These are phyloP conservation scores for Xylaria sp. DNA, from an alignment of 2,329 filamentous ascomycete species.

Conservation along the genomic window DNA sequence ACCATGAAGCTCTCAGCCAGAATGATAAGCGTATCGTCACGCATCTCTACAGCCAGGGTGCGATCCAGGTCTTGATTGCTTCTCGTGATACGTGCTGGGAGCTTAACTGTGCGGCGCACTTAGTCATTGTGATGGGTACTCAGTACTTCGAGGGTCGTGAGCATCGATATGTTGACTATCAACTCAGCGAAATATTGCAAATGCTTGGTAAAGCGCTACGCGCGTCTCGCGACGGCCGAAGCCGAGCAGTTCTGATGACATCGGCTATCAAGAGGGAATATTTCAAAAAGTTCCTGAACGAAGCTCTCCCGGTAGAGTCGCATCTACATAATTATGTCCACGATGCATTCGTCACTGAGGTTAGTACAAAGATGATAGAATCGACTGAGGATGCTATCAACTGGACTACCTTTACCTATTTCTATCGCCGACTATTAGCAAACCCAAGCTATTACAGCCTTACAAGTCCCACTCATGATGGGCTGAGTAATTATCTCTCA, in stretches of 20 bases:
- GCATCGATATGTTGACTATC: constrained; percentile 96
- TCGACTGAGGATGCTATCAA: constrained; percentile 97
- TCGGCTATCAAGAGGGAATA: constrained; percentile 94
- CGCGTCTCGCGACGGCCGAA: constrained; percentile 79
- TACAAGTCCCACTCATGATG: constrained; percentile 87
- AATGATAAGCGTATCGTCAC: constrained; percentile 95
- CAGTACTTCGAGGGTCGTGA: constrained; percentile 97
- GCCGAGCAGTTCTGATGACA: constrained; percentile 95
- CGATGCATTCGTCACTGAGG: constrained; percentile 96
- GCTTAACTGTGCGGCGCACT: constrained; percentile 84
- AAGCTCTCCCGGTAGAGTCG: constrained; percentile 94
- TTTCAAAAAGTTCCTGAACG: constrained; percentile 98
- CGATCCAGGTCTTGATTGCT: constrained; percentile 82
- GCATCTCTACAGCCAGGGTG: constrained; percentile 88
- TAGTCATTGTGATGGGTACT: constrained; percentile 97
- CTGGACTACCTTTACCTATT: constrained; percentile 98
- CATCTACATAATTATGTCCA: constrained; percentile 91
- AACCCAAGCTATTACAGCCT: constrained; percentile 98
- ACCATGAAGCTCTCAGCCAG: constrained; percentile 88
- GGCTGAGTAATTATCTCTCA: constrained; percentile 91
- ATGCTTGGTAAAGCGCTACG: constrained; percentile 97
- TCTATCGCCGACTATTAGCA: constrained; percentile 91
- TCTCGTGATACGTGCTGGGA: constrained; percentile 96
- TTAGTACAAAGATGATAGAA: constrained; percentile 94
- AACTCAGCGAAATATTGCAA: constrained; percentile 90